Conservation (phyloP, 2,329 filamentous ascomycete genomes). For the Sporothrix pallida region DNA sequence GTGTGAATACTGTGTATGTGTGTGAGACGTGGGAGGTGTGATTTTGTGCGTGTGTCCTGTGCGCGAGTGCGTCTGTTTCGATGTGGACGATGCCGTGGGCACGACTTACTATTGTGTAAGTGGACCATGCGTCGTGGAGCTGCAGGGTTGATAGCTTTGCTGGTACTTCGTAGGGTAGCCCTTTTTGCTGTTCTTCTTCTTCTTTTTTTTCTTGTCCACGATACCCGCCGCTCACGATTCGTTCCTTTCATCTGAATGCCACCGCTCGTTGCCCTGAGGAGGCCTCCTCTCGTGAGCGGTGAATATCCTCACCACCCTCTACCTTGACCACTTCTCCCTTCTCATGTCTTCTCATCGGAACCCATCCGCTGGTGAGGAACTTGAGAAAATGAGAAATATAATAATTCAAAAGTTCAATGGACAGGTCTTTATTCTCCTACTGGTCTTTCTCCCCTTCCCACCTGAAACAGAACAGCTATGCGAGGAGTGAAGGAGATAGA, state of each 20-base stretch:
- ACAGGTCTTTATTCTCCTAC: not conserved
- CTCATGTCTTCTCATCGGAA: too few species aligned
- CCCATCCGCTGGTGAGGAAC: not conserved
- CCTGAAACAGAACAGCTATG: too few species aligned
- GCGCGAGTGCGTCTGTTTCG: not conserved
- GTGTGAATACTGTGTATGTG: too few species aligned
- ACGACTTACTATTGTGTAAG: not conserved
- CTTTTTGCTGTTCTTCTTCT: not conserved
- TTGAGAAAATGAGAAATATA: constrained; percentile 22
- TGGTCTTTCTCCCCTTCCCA: not conserved
- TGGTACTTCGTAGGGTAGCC: not conserved
- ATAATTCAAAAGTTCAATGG: not conserved
- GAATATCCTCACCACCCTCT: not conserved
- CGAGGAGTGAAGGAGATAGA: too few species aligned
- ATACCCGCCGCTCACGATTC: too few species aligned
- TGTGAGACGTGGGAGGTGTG: not conserved
- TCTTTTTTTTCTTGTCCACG: too few species aligned
- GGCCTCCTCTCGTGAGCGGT: too few species aligned
- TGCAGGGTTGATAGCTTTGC: not conserved
- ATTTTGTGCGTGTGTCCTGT: not conserved
- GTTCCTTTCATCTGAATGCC: too few species aligned
- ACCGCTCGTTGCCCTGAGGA: too few species aligned
- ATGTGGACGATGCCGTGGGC: not conserved
- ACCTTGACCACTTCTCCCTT: not conserved
- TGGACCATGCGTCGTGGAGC: not conserved